Conservation (phyloP, 164 flowering plant species). For the Sedum album region DNA sequence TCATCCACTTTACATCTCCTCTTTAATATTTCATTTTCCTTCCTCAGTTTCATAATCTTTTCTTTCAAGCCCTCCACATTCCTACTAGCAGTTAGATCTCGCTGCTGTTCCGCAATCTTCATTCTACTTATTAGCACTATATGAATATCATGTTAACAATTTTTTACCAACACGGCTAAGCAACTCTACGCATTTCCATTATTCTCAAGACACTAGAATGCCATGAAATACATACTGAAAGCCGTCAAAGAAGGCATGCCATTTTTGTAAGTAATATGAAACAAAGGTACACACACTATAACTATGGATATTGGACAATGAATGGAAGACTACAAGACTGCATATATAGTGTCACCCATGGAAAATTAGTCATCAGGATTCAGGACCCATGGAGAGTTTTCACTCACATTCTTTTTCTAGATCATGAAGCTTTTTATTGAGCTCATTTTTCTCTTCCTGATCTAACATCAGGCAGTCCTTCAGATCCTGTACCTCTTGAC, state of each 20-base stretch:
- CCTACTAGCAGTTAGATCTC: slow-evolving; percentile 30
- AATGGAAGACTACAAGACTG: not conserved
- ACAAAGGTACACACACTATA: not conserved
- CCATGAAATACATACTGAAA: not conserved
- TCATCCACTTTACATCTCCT: slow-evolving; percentile 21
- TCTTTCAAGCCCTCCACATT: slow-evolving; percentile 48
- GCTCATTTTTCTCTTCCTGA: slow-evolving; percentile 55
- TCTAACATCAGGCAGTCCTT: slow-evolving; percentile 52
- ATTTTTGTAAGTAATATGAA: not conserved
- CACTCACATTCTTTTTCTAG: slow-evolving; percentile 59
- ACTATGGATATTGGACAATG: not conserved
- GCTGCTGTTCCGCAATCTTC: slow-evolving; percentile 39
- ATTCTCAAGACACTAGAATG: not conserved
- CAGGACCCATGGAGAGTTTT: not conserved
- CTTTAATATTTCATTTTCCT: slow-evolving; percentile 57
- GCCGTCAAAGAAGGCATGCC: not conserved
- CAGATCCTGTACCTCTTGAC: slow-evolving; percentile 50
- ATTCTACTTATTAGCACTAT: slow-evolving; percentile 45
- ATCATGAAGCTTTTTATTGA: slow-evolving; percentile 42
- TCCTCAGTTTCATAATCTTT: slow-evolving; percentile 63
- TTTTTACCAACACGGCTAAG: not conserved
- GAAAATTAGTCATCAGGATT: not conserved
- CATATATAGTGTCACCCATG: not conserved
- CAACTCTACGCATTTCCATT: not conserved
- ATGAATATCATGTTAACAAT: not conserved